A percentile compares a stretch with the other conserved stretches of the same genome.
phyloP scores from a whole-genome alignment of 805 yeast genomes.

The Lipomyces sp. region DNA sequence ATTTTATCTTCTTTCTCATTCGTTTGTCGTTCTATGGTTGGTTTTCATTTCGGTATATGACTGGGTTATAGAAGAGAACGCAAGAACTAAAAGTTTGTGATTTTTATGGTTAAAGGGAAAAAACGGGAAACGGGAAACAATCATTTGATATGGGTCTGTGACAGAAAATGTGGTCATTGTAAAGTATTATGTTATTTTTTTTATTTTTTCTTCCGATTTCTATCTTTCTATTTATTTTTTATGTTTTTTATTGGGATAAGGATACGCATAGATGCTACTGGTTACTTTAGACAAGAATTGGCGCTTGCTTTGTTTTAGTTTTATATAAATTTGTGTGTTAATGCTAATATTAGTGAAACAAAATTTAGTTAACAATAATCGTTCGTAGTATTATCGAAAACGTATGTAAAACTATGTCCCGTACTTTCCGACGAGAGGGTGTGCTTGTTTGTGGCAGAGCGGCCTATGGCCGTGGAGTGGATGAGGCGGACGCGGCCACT shows the following conservation, averaged over 20 bases:
- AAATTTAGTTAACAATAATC: no score
- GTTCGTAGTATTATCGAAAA: no score
- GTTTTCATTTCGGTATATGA: background rate
- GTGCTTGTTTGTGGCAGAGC: no score
- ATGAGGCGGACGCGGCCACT: background rate
- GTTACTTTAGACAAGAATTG: slow-evolving; percentile 14
- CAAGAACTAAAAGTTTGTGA: slow-evolving; percentile 13
- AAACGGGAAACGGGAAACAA: slow-evolving; percentile 16
- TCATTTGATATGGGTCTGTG: slow-evolving; percentile 10
- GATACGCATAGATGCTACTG: slow-evolving; percentile 20
- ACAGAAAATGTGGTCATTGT: slow-evolving; percentile 7
- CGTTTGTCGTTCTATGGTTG: slow-evolving; percentile 7
- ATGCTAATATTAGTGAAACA: no score
- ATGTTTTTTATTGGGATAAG: slow-evolving; percentile 19
- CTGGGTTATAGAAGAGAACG: slow-evolving; percentile 4
- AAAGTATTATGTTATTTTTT: background rate
- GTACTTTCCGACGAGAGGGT: no score
- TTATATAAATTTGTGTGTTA: background rate
- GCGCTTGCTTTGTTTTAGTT: slow-evolving; percentile 13
- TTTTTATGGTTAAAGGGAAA: slow-evolving; percentile 18
- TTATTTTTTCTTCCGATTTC: background rate
- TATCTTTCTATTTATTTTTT: slow-evolving; percentile 12
- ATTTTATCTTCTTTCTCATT: slow-evolving; percentile 6
- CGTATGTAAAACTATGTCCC: no score
- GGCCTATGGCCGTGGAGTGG: background rate